Evolutionary conservation across 2,329 filamentous ascomycete species (phyloP).

Genomic region (Fusarium aywerte): DNA sequence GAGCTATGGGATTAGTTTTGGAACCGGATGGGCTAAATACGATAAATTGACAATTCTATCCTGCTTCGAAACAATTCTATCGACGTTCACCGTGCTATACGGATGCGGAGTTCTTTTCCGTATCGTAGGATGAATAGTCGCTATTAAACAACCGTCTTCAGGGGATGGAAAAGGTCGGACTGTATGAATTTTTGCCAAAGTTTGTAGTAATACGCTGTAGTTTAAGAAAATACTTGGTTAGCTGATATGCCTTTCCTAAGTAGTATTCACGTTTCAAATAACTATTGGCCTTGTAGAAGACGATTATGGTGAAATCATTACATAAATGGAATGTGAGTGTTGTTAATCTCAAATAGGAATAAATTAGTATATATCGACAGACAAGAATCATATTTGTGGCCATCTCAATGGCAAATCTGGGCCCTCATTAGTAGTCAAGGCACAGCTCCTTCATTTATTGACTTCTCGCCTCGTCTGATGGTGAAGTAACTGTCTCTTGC

Average conservation of each 20-base stretch:
- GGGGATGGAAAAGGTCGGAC: too few species aligned
- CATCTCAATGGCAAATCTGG: background rate
- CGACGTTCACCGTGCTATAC: background rate
- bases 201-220: background rate
- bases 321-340: background rate
- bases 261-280: too few species aligned
- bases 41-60: background rate
- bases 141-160: too few species aligned
- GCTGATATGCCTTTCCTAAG: background rate
- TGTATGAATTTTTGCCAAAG: too few species aligned
- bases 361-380: background rate
- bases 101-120: background rate
- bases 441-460: background rate
- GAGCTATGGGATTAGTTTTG: background rate
- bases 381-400: background rate
- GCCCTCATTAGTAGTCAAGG: background rate
- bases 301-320: too few species aligned
- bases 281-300: background rate
- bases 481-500: conserved; percentile 22
- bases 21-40: background rate
- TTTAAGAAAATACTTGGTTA: background rate
- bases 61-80: background rate
- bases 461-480: conserved; percentile 16
- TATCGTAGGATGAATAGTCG: too few species aligned
- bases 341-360: background rate